Base-by-base conservation (phyloP, 768 basidiomycete species). In the Chlorophyllum brunneum region DNA sequence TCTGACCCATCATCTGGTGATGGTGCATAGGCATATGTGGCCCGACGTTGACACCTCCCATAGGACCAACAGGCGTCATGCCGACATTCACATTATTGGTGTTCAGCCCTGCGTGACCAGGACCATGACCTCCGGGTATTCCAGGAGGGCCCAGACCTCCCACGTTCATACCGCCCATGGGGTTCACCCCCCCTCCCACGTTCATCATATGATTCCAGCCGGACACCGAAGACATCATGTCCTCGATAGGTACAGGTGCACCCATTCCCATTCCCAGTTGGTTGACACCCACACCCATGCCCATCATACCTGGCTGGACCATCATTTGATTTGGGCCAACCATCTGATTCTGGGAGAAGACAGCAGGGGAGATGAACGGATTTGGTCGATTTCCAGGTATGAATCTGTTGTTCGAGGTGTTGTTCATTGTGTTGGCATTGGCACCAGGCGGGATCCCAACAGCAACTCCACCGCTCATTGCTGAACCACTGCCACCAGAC, bases 281-380 rank as follows among this genome's bases (percentile, higher is more conserved):
- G n/a, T 52, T 52, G 13, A 45, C 51, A 52, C 40, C 59, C 58
- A 67, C 62, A 43, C 64, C 67, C 61, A 67, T 67, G 15, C 63
- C 63, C 58, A 69, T 65, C 60, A 73, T 65, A 5, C 64, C 64
- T 53, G 62, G 65, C 40, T 61, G 48, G 31, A 43, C 43, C 55
- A 56, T 56, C 65, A 72, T 68, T 27, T 67, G 65, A 56, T 66
- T 67, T 42, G 64, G 67, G 24, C 65, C 66, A 43, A 65, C 61
- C 31, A 56, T 54, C 42, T 54, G 54, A 47, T 55, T 40, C 46
- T 50, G 47, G 37, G 52, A 29, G 40, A 38, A 46, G n/a, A 47
- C 27, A 13, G 24, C 57, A 37, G 44, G 38, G 44, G 45, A 54
- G 46, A 51, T 56, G 48, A 54, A 45, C 22, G 37, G 31, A 18